Base-by-base conservation (phyloP, 495 filamentous ascomycete species). In the Xylaria palmicola region DNA sequence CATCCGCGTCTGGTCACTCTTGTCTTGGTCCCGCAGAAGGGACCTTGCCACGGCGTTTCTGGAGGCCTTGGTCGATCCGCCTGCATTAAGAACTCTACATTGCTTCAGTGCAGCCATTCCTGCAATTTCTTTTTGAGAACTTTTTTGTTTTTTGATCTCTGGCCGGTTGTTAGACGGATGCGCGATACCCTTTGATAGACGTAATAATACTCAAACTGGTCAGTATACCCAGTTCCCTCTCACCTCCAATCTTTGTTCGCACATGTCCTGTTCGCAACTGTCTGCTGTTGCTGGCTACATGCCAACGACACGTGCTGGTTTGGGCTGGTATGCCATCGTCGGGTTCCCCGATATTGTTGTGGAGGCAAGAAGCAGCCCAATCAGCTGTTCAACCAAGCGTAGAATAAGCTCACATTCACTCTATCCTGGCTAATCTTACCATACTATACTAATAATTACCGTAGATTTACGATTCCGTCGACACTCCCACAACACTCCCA, bases 161-260 rank as follows among this genome's bases (percentile, higher is more conserved):
- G 40, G 59, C 40, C 49, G 52, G 27, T 69, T 65, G 17, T 56
- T 77, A 76, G 73, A 75, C 63, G 64, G 64, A 52, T 66, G 62
- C 62, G 66, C 69, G 71, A 75, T 75, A 76, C 72, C 75, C 72
- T 56, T 34, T 65, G 52, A 71, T 75, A 78, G 75, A 77, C 60
- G 50, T 78, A 66, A 71, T 71, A 64, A 53, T 59, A 62, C 48
- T 49, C 36, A 6, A 34, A 62, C 60, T 65, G 56, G 72, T 75
- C 54, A 72, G 72, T 74, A 37, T 55, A 43, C 53, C 44, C 47
- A 63, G 15, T 48, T 44, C 26, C 39, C 36, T 32, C 9, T n/a
- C 32, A 27, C 27, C 39, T 37, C 6, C 1, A 19, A 30, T 6
- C n/a, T 44, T 20, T 48, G 13, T 12, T 51, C 34, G 12, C 17